phyloP scores from a whole-genome alignment of 2,329 filamentous ascomycete species.

The Aspergillus ustus region DNA sequence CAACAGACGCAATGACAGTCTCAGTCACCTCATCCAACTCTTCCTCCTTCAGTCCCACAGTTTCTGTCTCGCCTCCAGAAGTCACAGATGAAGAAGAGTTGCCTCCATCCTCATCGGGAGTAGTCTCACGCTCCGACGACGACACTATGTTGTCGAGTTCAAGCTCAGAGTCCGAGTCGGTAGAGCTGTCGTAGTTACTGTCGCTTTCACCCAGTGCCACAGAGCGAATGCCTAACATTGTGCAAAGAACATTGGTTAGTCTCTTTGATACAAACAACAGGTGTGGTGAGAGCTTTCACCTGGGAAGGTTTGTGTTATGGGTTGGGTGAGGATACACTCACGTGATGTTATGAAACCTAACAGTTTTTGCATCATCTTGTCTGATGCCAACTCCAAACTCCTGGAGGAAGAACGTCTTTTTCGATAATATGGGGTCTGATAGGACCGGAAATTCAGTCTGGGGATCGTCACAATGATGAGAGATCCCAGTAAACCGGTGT shows the following conservation, averaged over 20 bases:
- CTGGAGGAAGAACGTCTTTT: not conserved
- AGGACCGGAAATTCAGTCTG: no score
- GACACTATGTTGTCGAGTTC: not conserved
- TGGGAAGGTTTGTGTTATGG: not conserved
- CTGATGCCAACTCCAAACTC: not conserved
- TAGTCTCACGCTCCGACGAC: not conserved
- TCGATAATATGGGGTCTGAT: no score
- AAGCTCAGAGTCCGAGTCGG: not conserved
- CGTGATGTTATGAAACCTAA: conserved; percentile 27
- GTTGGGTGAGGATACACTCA: conserved; percentile 13
- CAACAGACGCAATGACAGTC: not conserved
- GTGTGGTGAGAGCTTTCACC: not conserved
- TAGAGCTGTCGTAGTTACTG: not conserved
- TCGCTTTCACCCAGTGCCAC: not conserved
- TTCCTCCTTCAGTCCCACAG: not conserved
- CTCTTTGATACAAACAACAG: not conserved
- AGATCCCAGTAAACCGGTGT: no score
- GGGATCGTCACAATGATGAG: no score
- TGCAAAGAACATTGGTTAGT: not conserved
- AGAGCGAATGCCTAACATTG: not conserved
- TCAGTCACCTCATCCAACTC: not conserved
- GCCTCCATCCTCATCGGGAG: not conserved
- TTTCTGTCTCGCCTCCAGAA: not conserved
- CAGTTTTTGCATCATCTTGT: conserved; percentile 7
- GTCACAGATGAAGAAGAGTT: no score